Evolutionary conservation across 2,329 filamentous ascomycete species (phyloP).

Genomic region (Pseudogymnoascus sp.): DNA sequence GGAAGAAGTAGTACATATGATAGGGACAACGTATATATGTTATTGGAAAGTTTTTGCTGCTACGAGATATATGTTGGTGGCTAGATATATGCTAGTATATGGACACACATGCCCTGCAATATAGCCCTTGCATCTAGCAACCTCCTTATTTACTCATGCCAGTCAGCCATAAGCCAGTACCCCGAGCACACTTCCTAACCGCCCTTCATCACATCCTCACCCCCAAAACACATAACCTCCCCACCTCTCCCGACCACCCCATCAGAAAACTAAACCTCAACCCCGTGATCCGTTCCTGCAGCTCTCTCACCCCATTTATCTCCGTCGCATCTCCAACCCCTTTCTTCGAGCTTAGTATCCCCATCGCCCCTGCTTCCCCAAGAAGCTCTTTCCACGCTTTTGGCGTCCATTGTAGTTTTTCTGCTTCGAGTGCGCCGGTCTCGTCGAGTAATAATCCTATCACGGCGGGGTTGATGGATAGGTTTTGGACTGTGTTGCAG

Average conservation of each 20-base stretch:
- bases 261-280: slow-evolving; percentile 48
- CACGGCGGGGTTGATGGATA: slow-evolving; percentile 36
- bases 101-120: background rate
- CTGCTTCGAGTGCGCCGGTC: slow-evolving; percentile 43
- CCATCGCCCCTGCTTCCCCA: slow-evolving; percentile 32
- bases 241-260: slow-evolving; percentile 40
- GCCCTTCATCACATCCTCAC: slow-evolving; percentile 32
- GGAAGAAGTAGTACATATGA: background rate
- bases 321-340: slow-evolving; percentile 20
- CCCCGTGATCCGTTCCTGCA: slow-evolving; percentile 46
- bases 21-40: background rate
- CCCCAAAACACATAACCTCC: slow-evolving; percentile 36
- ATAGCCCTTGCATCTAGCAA: background rate
- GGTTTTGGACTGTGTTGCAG: slow-evolving; percentile 27
- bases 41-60: background rate
- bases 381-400: slow-evolving; percentile 46
- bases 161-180: background rate
- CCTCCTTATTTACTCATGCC: background rate
- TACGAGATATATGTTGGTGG: background rate
- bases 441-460: slow-evolving; percentile 43
- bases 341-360: slow-evolving; percentile 29
- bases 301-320: slow-evolving; percentile 35
- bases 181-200: background rate
- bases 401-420: slow-evolving; percentile 47
- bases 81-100: background rate